Evolutionary conservation across 176 grass and related monocot species (phyloP).

Genomic region (Dendrocalamus sinicus): DNA sequence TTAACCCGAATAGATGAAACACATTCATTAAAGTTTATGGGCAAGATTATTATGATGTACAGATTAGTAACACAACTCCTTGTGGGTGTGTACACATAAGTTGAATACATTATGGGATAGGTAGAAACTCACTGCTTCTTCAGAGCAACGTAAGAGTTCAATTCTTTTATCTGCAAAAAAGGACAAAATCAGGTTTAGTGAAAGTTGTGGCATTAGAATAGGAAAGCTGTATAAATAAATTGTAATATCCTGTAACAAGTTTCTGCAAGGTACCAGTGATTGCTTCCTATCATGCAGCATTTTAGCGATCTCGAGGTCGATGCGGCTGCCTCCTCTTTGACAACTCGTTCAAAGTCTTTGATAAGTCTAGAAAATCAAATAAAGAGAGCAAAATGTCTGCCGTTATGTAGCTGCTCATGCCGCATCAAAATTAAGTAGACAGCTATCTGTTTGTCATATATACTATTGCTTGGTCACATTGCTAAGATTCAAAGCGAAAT

Average conservation of each 20-base stretch:
- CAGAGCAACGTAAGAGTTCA: constrained; percentile 94
- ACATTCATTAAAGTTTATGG: neutral
- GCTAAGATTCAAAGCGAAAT: neutral
- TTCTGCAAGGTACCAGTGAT: constrained; percentile 58
- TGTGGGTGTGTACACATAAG: neutral
- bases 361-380: constrained; percentile 66
- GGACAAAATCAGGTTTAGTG: constrained; percentile 32
- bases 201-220: constrained; percentile 15
- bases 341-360: constrained; percentile 89
- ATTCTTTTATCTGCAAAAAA: constrained; percentile 92
- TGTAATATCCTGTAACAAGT: neutral
- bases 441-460: neutral
- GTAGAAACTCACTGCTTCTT: constrained; percentile 92
- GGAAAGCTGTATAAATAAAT: neutral
- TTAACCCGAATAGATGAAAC: neutral
- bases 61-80: constrained; percentile 8
- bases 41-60: constrained; percentile 1
- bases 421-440: neutral
- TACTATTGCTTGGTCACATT: neutral
- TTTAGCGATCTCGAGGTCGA: constrained; percentile 60
- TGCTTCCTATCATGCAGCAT: constrained; percentile 87
- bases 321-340: constrained; percentile 62
- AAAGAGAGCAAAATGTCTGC: neutral
- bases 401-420: neutral
- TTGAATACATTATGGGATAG: constrained; percentile 26